Evolutionary conservation across 2,329 filamentous ascomycete species (phyloP), one percentile per base, ranked within the genome.

Genomic region (Trichophyton equinum): DNA sequence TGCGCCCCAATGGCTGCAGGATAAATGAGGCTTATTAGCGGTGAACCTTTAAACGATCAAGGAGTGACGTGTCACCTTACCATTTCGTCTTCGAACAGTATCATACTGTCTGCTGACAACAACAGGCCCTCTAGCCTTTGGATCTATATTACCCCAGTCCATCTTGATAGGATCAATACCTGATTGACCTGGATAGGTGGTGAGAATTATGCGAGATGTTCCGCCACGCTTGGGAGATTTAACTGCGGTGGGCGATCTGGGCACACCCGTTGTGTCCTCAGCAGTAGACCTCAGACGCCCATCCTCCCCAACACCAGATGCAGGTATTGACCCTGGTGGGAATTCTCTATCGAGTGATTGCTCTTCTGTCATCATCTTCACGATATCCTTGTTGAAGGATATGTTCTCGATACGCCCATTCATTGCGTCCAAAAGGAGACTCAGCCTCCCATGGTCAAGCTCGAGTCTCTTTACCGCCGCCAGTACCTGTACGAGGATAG

Each of bases 131-230:
- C 92, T 84, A 68, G 85, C 79, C 62, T 80, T 74, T 44, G 89
- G 84, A 71, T 95, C 88, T 60, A 82, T 76, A 60, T 89, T 84
- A 58, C 92, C 92, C 92, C 92, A 97, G 67, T 88, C 81, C 80
- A 97, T 84, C 22, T 85, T 83, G 58, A 96, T 77, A n/a, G 92
- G 91, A 65, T 95, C 89, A 74, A 97, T 92, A 64, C 92, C 92
- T 66, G 89, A 90, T 76, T 96, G 92, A 67, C 90, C 91, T 30
- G 92, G 92, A 74, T 97, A 96, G 4, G 91, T 96, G 58, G 86
- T 88, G 66, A 88, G 77, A 65, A 86, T 85, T 69, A 86, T 86
- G 67, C 84, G 22, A 58, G 27, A 33, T 63, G 57, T 46, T 33
- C 59, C 38, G 4, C 53, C 25, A 20, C 57, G 51, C 30, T 55